A percentile compares a stretch with the other conserved stretches of the same genome.
phyloP scores from a whole-genome alignment of 805 yeast genomes.

The Debaryomyces castellii region DNA sequence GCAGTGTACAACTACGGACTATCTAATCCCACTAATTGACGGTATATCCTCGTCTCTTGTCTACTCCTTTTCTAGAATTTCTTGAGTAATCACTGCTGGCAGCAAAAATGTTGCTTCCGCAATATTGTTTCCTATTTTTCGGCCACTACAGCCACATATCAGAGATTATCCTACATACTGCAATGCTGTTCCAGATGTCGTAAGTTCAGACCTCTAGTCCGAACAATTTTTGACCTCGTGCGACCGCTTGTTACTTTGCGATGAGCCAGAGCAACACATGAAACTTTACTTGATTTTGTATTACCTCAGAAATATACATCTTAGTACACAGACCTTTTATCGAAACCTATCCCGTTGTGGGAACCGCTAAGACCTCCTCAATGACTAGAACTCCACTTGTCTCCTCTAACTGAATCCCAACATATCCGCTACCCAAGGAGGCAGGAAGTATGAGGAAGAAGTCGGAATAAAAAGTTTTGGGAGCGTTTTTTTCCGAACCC shows the following conservation, averaged over 20 bases:
- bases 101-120: not conserved
- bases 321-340: too few species aligned
- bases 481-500: conserved; percentile 1
- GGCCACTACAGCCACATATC: not conserved
- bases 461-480: not conserved
- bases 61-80: too few species aligned
- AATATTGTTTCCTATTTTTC: not conserved
- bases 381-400: not conserved
- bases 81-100: too few species aligned
- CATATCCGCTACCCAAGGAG: not conserved
- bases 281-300: too few species aligned
- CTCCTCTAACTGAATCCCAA: not conserved
- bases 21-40: too few species aligned
- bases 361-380: not conserved
- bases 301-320: too few species aligned
- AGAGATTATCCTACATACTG: not conserved
- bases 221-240: not conserved
- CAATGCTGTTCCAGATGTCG: not conserved
- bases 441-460: not conserved
- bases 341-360: not conserved
- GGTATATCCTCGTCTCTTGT: too few species aligned
- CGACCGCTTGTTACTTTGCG: not conserved
- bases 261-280: not conserved
- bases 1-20: too few species aligned
- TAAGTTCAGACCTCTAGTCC: not conserved